Base-by-base conservation (phyloP, 2,329 filamentous ascomycete genomes). In the Talaromyces sp. region DNA sequence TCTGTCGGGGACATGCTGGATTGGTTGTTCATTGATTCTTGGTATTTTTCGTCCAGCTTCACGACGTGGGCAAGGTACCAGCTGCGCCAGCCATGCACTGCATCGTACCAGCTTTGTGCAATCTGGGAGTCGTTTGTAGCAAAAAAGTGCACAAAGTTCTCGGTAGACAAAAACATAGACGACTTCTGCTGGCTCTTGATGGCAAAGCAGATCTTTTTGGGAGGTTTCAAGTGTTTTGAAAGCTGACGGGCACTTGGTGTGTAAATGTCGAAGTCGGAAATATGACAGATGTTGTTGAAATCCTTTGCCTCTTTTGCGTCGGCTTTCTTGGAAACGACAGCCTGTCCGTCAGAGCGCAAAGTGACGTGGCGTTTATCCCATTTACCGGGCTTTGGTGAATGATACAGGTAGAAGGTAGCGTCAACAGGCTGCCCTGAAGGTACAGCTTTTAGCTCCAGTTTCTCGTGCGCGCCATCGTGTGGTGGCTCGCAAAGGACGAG, bases 261-360 rank as follows among this genome's bases (percentile, higher is more conserved):
- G 75, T 97, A 97, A 54, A 97, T 89, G 70, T 97, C 93, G 72
- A 93, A 97, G 74, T 97, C 92, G 2, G 90, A 91, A 54, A 97
- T 74, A 74, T 96, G 91, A 72, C 91, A 96, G 35, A 96, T 79
- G 63, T 84, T 88, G 12, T 81, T 76, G 32, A 82, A 79, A 57
- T 92, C 88, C 72, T 91, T 90, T 54, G 87, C 85, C 1, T 78
- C 76, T 12, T 85, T 80, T 4, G 57, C 46, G 12, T 62, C 54
- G 43, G 56, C 48, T 66, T 89, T 92, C 75, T 94, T 96, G 46
- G 89, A 84, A 27, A 87, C 80, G 52, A 80, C 73, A 17, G 88
- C 72, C 71, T 96, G 92, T 0, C 92, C 92, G 59, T 88, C 89
- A 9, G 80, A 70, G 4, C 88, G 81, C 31, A 97, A 76, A 0